A percentile compares a stretch with the other conserved stretches of the same genome.
Evolutionary conservation across 208 protist genomes (phyloP).

Genomic region (Leishmania guyanensis): DNA sequence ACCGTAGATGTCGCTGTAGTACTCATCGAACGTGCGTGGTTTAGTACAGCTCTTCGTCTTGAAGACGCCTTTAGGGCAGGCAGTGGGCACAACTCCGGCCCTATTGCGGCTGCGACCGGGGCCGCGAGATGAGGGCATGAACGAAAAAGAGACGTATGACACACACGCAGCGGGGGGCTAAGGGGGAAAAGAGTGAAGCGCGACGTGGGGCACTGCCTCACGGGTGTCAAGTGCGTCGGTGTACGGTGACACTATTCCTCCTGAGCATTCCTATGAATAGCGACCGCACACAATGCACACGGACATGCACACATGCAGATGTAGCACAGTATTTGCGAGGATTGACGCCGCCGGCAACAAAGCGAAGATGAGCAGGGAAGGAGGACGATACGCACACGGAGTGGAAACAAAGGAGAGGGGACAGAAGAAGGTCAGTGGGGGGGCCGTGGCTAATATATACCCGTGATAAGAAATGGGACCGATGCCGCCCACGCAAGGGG

Average conservation of each 20-base stretch:
- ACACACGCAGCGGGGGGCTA: background rate
- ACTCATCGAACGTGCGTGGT: constrained; percentile 59
- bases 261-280: background rate
- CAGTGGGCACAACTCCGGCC: constrained; percentile 11
- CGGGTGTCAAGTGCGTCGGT: background rate
- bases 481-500: background rate
- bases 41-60: constrained; percentile 8
- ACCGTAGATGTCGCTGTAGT: constrained; percentile 71
- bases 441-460: background rate
- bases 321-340: background rate
- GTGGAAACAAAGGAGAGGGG: background rate
- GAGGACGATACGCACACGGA: background rate
- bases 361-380: background rate
- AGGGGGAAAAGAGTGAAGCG: background rate
- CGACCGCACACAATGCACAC: background rate
- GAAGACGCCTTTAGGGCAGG: constrained; percentile 7
- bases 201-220: background rate
- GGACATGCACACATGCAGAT: background rate
- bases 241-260: background rate
- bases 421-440: background rate
- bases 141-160: background rate
- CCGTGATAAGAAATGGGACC: background rate
- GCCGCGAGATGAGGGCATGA: constrained; percentile 11
- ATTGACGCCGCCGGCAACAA: background rate
- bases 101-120: constrained; percentile 9